Evolutionary conservation across 2,329 filamentous ascomycete genomes (phyloP).

Genomic region (Blumeriella jaapii): DNA sequence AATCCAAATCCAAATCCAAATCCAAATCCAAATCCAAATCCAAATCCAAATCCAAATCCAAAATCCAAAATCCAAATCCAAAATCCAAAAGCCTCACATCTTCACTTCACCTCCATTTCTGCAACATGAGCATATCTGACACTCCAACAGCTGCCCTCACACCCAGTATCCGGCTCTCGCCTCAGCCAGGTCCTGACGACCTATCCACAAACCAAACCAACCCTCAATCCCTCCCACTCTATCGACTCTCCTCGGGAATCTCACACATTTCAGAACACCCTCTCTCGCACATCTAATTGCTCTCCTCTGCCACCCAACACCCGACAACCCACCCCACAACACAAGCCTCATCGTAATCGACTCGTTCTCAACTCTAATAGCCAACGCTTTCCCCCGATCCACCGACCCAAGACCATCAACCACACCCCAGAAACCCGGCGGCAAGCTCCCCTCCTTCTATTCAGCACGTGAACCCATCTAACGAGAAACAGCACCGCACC

Average conservation of each 20-base stretch:
- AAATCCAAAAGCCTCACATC: background rate
- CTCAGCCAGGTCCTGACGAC: constrained; percentile 34
- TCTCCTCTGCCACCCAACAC: constrained; percentile 56
- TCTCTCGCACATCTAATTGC: constrained; percentile 58
- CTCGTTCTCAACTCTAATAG: constrained; percentile 64
- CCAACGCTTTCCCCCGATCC: constrained; percentile 60
- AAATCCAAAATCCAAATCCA: background rate
- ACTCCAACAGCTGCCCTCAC: too few species aligned
- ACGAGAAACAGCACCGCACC: constrained; percentile 13
- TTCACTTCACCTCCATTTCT: background rate
- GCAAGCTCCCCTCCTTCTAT: constrained; percentile 12
- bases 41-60: background rate
- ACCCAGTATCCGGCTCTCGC: constrained; percentile 34
- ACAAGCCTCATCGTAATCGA: constrained; percentile 68
- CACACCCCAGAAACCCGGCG: constrained; percentile 17
- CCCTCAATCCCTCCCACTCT: constrained; percentile 8
- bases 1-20: too few species aligned
- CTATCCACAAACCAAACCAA: constrained; percentile 4
- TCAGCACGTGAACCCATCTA: background rate
- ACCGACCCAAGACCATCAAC: constrained; percentile 28
- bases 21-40: too few species aligned
- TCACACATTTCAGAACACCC: constrained; percentile 52
- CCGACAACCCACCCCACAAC: constrained; percentile 46
- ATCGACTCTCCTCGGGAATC: constrained; percentile 32
- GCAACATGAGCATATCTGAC: background rate